Base-by-base conservation (phyloP, 805 yeast genomes). In the Cyberlindnera maclurae region DNA sequence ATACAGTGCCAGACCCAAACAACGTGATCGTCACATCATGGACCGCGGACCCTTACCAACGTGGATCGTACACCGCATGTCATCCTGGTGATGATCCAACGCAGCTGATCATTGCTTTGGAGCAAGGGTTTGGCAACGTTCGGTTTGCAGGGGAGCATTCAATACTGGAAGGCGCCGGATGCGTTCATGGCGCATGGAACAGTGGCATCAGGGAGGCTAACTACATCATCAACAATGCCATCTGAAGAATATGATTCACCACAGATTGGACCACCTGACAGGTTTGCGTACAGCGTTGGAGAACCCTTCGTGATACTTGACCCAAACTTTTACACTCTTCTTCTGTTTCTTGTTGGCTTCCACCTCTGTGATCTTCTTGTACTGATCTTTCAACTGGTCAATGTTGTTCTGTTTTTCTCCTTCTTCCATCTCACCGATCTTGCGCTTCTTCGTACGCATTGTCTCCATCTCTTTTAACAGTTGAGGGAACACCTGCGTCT, bases 101-200 rank as follows among this genome's bases (percentile, higher is more conserved):
- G 9, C 80, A 74, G 37, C 57, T 77, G 13, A 71, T 82, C 0
- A 55, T 76, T 12, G 82, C 80, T n/a, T 66, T 84, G 41, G 66
- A 73, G 15, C 72, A 73, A 17, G 84, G 87, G 0, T 63, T 71
- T 15, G 77, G 70, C 11, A 65, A 68, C 8, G 61, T 88, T 3
- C 65, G 95, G 31, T 88, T 88, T 65, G 96, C 96, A 0, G 96
- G 96, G 7, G 96, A 88, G 54, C 96, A 88, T 57, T 82, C 96
- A 0, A 75, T 78, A 16, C 62, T 75, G 48, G 95, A 86, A 47
- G 96, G 95, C 7, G 82, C 87, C 12, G 96, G 96, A 0, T 88
- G 95, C 49, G 93, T 82, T 5, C 94, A 88, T 55, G 96, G 95
- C 0, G 96, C 96, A 0, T 86, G 85, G 76, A 64, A 67, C 44